These are phyloP conservation scores for Podila horticola DNA, from an alignment of 192 early-diverging fungal genomes.

Conservation along the genomic window DNA sequence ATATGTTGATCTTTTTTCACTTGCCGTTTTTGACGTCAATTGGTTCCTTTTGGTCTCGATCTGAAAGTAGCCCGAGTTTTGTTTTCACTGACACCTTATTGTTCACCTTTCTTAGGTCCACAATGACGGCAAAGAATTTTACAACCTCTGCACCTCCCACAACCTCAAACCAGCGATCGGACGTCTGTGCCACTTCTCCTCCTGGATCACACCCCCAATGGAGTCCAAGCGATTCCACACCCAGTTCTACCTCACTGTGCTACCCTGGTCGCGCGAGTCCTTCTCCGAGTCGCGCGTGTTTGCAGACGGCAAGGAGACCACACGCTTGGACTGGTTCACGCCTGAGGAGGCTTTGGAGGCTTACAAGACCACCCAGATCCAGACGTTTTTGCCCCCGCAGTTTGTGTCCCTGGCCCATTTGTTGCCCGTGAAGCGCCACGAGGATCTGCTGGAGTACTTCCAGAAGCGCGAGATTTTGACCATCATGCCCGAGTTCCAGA, in stretches of 20 bases:
- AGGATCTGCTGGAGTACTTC: slow-evolving; percentile 54
- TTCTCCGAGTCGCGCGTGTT: slow-evolving; percentile 31
- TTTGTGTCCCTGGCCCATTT: slow-evolving; percentile 67
- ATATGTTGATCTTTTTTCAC: neutral
- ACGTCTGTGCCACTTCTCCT: slow-evolving; percentile 66
- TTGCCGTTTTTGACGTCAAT: neutral
- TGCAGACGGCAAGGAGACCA: slow-evolving; percentile 72
- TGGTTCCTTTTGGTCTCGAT: too few species aligned
- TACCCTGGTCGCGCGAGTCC: slow-evolving; percentile 54
- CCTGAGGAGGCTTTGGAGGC: slow-evolving; percentile 68
- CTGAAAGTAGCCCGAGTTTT: too few species aligned
- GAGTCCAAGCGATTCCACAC: slow-evolving; percentile 71
- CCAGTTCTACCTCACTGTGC: slow-evolving; percentile 71
- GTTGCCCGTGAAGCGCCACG: slow-evolving; percentile 47
- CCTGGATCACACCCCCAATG: slow-evolving; percentile 72
- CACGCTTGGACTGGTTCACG: slow-evolving; percentile 70
- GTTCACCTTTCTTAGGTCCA: slow-evolving; percentile 39
- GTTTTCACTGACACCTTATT: too few species aligned
- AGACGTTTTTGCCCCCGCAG: slow-evolving; percentile 74
- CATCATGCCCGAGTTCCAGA: slow-evolving; percentile 51
- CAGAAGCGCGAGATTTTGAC: slow-evolving; percentile 24
- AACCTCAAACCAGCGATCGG: slow-evolving; percentile 55
- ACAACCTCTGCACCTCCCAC: slow-evolving; percentile 56
- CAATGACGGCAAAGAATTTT: slow-evolving; percentile 59
- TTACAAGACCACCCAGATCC: slow-evolving; percentile 54